These are phyloP conservation scores for Cyclocybe aegerita DNA, from an alignment of 768 basidiomycete genomes.

Conservation along the genomic window DNA sequence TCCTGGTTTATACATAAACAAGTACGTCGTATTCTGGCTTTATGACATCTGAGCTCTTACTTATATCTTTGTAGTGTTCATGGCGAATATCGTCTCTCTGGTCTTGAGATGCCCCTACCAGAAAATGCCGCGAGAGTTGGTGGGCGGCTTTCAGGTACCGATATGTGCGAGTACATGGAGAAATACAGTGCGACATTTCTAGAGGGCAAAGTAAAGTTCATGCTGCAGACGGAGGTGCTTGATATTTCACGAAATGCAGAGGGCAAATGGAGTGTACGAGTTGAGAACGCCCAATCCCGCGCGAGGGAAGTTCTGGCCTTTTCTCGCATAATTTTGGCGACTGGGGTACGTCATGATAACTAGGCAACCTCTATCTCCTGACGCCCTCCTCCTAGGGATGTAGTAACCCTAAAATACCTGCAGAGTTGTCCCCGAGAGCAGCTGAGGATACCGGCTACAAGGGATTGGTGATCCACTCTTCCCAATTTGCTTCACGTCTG, in stretches of 20 bases:
- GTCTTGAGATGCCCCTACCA: conserved; percentile 50
- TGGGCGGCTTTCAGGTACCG: conserved; percentile 49
- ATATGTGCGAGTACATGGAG: conserved; percentile 55
- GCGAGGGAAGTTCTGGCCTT: conserved; percentile 34
- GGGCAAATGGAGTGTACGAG: conserved; percentile 41
- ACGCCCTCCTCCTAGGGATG: conserved; percentile 41
- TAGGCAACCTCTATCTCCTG: neutral
- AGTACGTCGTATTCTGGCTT: conserved; percentile 33
- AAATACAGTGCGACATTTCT: conserved; percentile 45
- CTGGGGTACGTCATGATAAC: conserved; percentile 34
- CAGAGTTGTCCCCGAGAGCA: conserved; percentile 29
- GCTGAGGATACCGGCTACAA: conserved; percentile 37
- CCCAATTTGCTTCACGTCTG: conserved; percentile 37
- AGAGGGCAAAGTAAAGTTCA: conserved; percentile 31
- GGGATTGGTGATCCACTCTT: conserved; percentile 50
- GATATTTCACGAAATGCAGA: conserved; percentile 34
- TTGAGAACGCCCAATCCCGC: conserved; percentile 23
- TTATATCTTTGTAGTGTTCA: conserved; percentile 42
- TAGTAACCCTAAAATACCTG: conserved; percentile 44
- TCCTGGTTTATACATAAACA: conserved; percentile 57
- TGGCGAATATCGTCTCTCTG: conserved; percentile 59
- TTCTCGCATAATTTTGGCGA: conserved; percentile 53
- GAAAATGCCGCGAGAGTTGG: conserved; percentile 25
- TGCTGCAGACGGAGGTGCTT: conserved; percentile 47
- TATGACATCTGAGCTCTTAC: no score